Evolutionary conservation across 345 rosid genomes (phyloP), one percentile per base, ranked within the genome.

Genomic region (Turnera subulata): DNA sequence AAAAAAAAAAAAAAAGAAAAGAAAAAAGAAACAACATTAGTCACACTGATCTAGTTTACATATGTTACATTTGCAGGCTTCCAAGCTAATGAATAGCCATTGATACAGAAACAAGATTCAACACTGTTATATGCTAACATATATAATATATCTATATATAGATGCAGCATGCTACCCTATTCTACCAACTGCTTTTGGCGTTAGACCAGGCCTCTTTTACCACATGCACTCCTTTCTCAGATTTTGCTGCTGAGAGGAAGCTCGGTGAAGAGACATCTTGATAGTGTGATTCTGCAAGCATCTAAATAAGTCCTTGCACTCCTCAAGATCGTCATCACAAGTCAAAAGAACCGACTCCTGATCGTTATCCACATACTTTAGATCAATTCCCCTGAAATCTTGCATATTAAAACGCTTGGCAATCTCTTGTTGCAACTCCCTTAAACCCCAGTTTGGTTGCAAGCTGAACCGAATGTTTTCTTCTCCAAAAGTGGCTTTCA

Each of bases 241-340:
- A 54, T 65, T 70, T 43, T 56, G 60, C 57, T 73, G 64, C n/a
- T n/a, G n/a, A n/a, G n/a, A n/a, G 55, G 64, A 61, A 56, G 77
- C 77, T 59, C 48, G 77, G 46, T 76, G 74, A n/a, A 84, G 54
- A 11, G 84, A 65, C 58, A 91, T 81, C 60, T 73, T 80, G 53
- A 91, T 82, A 18, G 86, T 82, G 54, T 63, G 72, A 62, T 68
- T 66, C 42, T 57, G 79, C 18, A 77, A 73, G 56, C 71, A 69
- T 70, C 77, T 84, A 64, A 84, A 49, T 55, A 88, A 70, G 60
- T 91, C 92, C 24, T 76, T 66, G 49, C 98, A 91, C 67, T 91
- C 98, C 67, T 86, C 92, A 12, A 91, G 85, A 64, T 70, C 74
- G 26, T 50, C 74, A 40, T 64, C 74, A 42, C 74, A 64, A 4